Base-by-base conservation (phyloP, 352 stramenopile genomes). In the Phytophthora syringae region DNA sequence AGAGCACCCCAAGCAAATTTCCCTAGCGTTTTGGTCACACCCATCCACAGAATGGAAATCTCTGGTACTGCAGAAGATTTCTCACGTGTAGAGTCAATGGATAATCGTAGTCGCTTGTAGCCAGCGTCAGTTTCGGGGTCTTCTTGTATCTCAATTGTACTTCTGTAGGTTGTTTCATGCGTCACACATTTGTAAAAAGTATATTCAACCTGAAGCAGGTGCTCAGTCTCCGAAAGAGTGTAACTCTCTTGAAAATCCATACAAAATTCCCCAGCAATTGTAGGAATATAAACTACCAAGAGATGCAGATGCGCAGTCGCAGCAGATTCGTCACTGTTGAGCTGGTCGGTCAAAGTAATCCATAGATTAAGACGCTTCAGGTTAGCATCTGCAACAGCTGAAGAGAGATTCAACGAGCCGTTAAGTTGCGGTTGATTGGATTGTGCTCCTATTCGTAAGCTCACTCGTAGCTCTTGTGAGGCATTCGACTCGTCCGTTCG, bases 1-100 rank as follows among this genome's bases (percentile, higher is more conserved):
- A 53, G 25, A 63, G 48, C 3, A 69, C 60, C 0, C 74, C 2
- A 82, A 45, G 42, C 67, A 74, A 24, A 82, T 30, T 45, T 78
- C 71, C 64, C 70, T 7, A 76, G 22, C 3, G 37, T 52, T 44
- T 62, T 66, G 1, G 55, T 64, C 13, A 66, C 36, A 37, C 67
- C 71, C 36, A 82, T 66, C 34, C 47, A 51, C 7, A 71, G 55
- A 54, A 74, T 56, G 11, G 44, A 21, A 48, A 80, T 43, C 15
- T 30, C 16, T 24, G 58, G 58, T 21, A 77, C 15, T 16, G 18
- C n/a, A 7, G 18, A 5, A 5, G 18, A 40, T 15, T n/a, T 49
- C 16, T 47, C 22, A 11, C 56, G 12, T 32, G 32, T 49, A 1
- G 64, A 61, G 24, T 74, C 30, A 32, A 67, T 52, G 20, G 59